Percentiles rank a stretch among this genome's conserved stretches.
Evolutionary conservation across 1,284 basidiomycete species (phyloP).

Genomic region (Ustilago bromivora): DNA sequence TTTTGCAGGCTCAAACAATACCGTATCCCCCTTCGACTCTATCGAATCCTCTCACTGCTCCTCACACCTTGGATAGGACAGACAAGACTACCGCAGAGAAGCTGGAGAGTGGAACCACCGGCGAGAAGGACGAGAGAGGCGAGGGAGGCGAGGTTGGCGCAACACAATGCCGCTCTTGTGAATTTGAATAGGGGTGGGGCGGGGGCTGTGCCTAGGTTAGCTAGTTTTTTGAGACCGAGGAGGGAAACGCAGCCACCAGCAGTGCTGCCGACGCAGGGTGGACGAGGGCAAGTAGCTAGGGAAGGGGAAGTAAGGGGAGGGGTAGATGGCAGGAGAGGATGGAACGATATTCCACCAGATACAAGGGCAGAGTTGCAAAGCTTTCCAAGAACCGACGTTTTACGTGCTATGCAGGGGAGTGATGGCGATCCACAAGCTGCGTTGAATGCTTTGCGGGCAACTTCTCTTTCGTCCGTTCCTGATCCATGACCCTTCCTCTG

Average conservation of each 20-base stretch:
- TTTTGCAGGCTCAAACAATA: constrained; percentile 11
- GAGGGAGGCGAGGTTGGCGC: constrained; percentile 31
- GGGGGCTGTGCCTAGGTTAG: constrained; percentile 15
- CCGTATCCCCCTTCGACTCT: constrained; percentile 25
- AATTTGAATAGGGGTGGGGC: constrained; percentile 3
- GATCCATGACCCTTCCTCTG: neutral
- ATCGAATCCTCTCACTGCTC: constrained; percentile 14
- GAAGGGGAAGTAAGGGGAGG: neutral
- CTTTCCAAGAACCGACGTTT: constrained; percentile 1
- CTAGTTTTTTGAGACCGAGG: constrained; percentile 24
- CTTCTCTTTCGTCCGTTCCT: neutral
- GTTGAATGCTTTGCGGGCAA: neutral
- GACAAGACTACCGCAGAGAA: constrained; percentile 22
- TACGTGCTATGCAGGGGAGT: constrained; percentile 7
- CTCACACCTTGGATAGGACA: constrained; percentile 24
- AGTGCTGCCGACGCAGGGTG: neutral
- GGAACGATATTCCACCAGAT: constrained; percentile 22
- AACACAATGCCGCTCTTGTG: constrained; percentile 20
- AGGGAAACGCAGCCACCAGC: neutral
- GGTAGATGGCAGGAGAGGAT: neutral
- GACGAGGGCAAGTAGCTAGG: neutral
- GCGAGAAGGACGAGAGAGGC: constrained; percentile 14
- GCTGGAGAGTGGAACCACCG: constrained; percentile 35
- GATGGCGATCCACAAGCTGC: constrained; percentile 9
- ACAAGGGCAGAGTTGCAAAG: neutral